phyloP scores from a whole-genome alignment of 805 yeast species.

The Komagataella mondaviorum region DNA sequence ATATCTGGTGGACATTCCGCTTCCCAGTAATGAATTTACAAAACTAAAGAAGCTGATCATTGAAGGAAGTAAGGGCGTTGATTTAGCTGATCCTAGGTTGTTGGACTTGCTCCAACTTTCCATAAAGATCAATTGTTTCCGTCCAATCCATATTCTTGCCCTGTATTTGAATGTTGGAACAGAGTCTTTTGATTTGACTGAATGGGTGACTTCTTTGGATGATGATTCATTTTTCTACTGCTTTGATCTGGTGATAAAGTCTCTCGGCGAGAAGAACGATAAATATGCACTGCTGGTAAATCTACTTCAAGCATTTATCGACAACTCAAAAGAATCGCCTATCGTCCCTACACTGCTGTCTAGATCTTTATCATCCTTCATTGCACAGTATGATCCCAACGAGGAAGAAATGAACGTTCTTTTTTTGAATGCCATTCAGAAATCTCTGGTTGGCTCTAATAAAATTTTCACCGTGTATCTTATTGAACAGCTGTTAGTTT shows the following conservation, averaged over 20 bases:
- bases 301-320: not conserved
- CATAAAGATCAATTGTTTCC: not conserved
- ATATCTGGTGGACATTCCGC: not conserved
- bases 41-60: not conserved
- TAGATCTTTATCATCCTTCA: not conserved
- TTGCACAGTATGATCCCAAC: not conserved
- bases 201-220: not conserved
- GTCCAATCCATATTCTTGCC: not conserved
- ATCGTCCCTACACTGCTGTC: not conserved
- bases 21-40: not conserved
- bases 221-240: not conserved
- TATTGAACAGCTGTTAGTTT: slow-evolving; percentile 3
- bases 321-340: not conserved
- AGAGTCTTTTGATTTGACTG: not conserved
- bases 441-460: not conserved
- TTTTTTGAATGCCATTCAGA: not conserved
- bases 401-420: not conserved
- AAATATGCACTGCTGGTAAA: not conserved
- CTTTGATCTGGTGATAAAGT: not conserved
- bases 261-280: not conserved
- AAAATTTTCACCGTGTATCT: not conserved
- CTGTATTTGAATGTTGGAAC: not conserved
- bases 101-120: not conserved
- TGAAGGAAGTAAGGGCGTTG: not conserved
- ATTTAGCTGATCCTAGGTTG: not conserved